phyloP scores from a whole-genome alignment of 2,329 filamentous ascomycete genomes.

The Lasiodiplodia theobromae region DNA sequence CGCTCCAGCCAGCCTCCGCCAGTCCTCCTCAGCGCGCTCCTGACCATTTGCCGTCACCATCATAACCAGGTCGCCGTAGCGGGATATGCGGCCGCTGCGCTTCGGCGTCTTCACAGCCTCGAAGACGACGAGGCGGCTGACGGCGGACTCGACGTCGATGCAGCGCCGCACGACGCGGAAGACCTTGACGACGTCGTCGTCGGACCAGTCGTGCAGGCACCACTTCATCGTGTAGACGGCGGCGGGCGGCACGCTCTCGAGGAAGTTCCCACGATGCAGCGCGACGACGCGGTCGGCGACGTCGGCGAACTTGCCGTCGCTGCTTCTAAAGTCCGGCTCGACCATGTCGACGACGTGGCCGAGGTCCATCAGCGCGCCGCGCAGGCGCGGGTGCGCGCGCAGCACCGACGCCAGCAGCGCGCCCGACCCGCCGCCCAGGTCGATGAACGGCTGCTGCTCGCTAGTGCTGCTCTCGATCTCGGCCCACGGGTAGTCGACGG shows the following conservation, averaged over 20 bases:
- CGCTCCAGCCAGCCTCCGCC: no score
- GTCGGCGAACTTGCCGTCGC: no score
- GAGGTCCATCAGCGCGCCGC: conserved; percentile 47
- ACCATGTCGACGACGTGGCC: no score
- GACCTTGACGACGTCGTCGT: conserved; percentile 43
- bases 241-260: conserved; percentile 39
- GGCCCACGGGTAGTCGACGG: no score
- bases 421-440: conserved; percentile 53
- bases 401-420: conserved; percentile 48
- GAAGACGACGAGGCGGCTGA: conserved; percentile 46
- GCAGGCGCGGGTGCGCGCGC: conserved; percentile 40
- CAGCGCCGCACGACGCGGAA: conserved; percentile 41
- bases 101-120: conserved; percentile 34
- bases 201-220: conserved; percentile 53
- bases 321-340: no score
- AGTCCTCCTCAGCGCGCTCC: no score
- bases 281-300: no score
- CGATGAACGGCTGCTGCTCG: conserved; percentile 38
- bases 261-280: no score
- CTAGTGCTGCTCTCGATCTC: conserved; percentile 4
- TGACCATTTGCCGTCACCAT: no score
- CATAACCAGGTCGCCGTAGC: no score
- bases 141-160: conserved; percentile 36
- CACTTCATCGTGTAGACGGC: conserved; percentile 50
- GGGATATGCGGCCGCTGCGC: no score